Percentiles rank a stretch among this genome's conserved stretches.
phyloP scores from a whole-genome alignment of 2,329 filamentous ascomycete species.

The Diaporthe aspalathi region DNA sequence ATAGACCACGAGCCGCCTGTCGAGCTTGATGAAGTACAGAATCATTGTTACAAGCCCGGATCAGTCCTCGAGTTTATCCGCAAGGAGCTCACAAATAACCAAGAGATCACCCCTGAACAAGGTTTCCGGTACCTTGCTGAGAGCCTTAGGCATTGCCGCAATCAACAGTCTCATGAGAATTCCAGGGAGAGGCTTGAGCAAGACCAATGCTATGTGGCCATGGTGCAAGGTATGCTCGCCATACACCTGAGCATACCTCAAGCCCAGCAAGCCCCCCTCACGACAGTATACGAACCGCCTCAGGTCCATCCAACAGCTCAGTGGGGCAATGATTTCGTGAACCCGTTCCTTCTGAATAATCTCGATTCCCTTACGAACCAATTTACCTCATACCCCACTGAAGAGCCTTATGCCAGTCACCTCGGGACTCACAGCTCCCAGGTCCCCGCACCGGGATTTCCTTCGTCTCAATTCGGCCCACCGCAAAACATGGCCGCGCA shows the following conservation, averaged over 20 bases:
- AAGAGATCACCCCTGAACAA: not conserved
- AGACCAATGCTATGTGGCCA: not conserved
- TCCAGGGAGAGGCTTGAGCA: not conserved
- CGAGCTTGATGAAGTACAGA: slow-evolving; percentile 15
- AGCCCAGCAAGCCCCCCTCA: not conserved
- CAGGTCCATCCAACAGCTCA: rapidly evolving
- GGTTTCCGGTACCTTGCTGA: slow-evolving; percentile 3
- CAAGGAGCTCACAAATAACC: too few relatives aligned
- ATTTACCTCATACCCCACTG: not conserved
- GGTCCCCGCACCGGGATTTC: not conserved
- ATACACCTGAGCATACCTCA: not conserved
- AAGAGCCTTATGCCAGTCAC: not conserved
- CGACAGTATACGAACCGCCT: not conserved
- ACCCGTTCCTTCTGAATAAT: not conserved
- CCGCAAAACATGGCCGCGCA: not conserved
- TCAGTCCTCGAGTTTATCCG: not conserved
- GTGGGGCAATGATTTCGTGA: not conserved
- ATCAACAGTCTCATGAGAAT: not conserved
- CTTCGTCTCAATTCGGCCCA: not conserved
- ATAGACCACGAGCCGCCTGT: not conserved
- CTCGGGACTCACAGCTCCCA: not conserved
- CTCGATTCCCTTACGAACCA: not conserved
- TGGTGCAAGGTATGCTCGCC: not conserved
- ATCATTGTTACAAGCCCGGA: not conserved
- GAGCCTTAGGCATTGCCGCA: not conserved